A percentile compares a stretch with the other conserved stretches of the same genome.
Evolutionary conservation across 495 filamentous ascomycete genomes (phyloP).

Genomic region (Astrocystis sublimbata): DNA sequence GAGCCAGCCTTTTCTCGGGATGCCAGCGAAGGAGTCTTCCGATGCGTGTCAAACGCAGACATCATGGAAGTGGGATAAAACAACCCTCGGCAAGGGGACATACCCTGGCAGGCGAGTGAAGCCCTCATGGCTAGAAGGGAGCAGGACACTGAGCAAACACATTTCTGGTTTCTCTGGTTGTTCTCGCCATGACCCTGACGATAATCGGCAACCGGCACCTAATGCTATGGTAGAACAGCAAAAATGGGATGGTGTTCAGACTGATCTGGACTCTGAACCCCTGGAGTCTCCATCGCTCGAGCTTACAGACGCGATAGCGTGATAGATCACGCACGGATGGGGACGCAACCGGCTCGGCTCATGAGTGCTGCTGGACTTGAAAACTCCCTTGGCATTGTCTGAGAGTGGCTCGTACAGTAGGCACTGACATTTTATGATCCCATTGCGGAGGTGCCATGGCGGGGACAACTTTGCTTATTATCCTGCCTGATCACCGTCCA

Average conservation of each 20-base stretch:
- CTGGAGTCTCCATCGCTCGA: not conserved
- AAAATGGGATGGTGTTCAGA: conserved; percentile 12
- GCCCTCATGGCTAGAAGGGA: conserved; percentile 24
- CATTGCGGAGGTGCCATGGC: not conserved
- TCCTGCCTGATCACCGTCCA: conserved; percentile 44
- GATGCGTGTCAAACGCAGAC: conserved; percentile 48
- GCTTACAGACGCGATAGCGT: not conserved
- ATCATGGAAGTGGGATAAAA: conserved; percentile 43
- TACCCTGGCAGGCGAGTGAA: conserved; percentile 21
- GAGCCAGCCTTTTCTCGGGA: conserved; percentile 45
- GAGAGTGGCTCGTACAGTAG: conserved; percentile 10
- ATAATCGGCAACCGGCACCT: not conserved
- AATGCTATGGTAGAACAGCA: too few relatives aligned
- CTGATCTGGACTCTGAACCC: conserved; percentile 15
- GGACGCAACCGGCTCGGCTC: conserved; percentile 31
- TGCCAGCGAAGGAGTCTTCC: conserved; percentile 41
- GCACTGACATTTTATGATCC: conserved; percentile 1
- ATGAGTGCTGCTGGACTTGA: conserved; percentile 3
- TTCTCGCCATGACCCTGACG: not conserved
- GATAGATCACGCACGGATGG: conserved; percentile 41
- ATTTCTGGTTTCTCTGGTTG: not conserved
- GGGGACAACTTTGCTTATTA: not conserved
- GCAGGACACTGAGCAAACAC: conserved; percentile 27
- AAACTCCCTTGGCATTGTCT: conserved; percentile 6
- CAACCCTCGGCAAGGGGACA: conserved; percentile 27